Evolutionary conservation across 148 eudicot genomes (phyloP), one percentile per base, ranked within the genome.

Genomic region (Camellia japonica): DNA sequence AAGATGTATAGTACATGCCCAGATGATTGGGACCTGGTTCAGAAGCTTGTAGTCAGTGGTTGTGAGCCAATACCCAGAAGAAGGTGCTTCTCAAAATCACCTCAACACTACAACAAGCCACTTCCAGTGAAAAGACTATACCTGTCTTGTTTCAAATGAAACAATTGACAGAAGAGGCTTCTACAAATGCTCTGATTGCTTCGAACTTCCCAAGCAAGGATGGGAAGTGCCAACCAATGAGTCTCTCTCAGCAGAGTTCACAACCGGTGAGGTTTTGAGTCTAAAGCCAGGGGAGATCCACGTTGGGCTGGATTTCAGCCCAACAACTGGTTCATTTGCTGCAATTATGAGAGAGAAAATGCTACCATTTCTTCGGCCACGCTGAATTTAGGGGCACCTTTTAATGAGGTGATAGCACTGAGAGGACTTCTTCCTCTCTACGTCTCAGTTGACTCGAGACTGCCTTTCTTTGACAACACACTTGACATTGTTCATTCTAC

Each of bases 31-130:
- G 80, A 79, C 82, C 15, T 83, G 18, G 82, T 82, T 68, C 85
- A 83, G 69, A 83, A 83, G 74, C 85, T 83, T 41, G 64, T 79
- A 54, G 56, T 78, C 13, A n/a, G 58, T 70, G 85, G 85, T 15
- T 79, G 85, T 69, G 82, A 82, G n/a, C 85, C 85, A 19, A 64
- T 82, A 38, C 85, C 81, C 14, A 23, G 85, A 78, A 82, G 85
- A 52, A 79, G 82, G 58, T 83, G 85, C 64, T 83, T 83, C 18
- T 74, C 85, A 14, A 83, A 69, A 79, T 68, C 85, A 79, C 71
- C 82, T 2, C 73, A 71, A 73, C 20, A 70, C 65, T 79, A 68
- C 71, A 69, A 20, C 46, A 69, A 79, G 65, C 74, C 82, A 44
- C 23, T 74, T 68, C 68, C 82, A 11, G 12, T 58, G 23, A 44